Evolutionary conservation across 2,329 filamentous ascomycete species (phyloP), one percentile per base, ranked within the genome.

Genomic region (Fusarium pilosicola): DNA sequence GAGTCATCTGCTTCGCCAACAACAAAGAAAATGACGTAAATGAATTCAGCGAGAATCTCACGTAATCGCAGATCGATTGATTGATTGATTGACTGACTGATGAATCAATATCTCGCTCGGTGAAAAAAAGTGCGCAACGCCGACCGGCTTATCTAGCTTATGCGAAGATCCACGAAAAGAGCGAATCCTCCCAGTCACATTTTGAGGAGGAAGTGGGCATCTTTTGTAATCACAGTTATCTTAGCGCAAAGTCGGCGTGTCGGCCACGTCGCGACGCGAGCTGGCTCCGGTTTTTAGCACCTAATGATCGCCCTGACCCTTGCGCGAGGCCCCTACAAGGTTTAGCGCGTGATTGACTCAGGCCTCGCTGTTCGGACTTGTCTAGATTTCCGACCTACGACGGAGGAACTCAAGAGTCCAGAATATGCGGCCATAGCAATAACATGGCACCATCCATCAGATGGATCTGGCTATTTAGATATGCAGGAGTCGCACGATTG

Each of bases 401-500:
- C 46, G 36, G 58, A 34, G 26, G 18, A 55, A 41, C 32, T 22
- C 20, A 41, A 38, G 24, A 28, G 62, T 24, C 45, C 39, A 67
- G 62, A 26, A n/a, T n/a, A n/a, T 17, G 32, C 36, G 28, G 41
- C 39, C 60, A 24, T 22, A 15, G 41, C 22, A 24, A 34, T 55
- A 45, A 26, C 36, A 48, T 39, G 26, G 38, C 26, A 28, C 65
- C 46, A 68, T 28, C 14, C 2, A 30, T n/a, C 24, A 18, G 42
- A 63, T 49, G 48, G 56, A n/a, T 36, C 45, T 46, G 26, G 36
- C 51, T 55, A 61, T 62, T 68, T 68, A 68, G 58, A 61, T 68
- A 60, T 26, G n/a, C 32, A 20, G 0, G 18, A 13, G 54, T 46
- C 60, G 34, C 44, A 49, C 26, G 38, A 42, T 51, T 51, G 12